A percentile compares a stretch with the other conserved stretches of the same genome.
These are phyloP conservation scores for Mucor velutinosus DNA, from an alignment of 371 early-diverging fungal species.

Conservation along the genomic window DNA sequence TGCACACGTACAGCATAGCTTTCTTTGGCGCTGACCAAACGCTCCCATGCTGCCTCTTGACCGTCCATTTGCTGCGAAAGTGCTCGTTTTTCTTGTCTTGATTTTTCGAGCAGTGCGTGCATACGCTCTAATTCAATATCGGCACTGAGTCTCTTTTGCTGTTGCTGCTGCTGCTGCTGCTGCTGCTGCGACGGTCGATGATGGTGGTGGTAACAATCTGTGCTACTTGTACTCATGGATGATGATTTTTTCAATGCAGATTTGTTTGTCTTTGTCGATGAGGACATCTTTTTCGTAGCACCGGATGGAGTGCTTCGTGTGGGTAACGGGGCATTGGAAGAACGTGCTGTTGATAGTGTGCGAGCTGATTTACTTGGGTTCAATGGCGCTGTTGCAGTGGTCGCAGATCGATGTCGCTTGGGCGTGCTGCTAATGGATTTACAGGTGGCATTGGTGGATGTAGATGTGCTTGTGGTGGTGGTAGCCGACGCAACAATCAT, in stretches of 20 bases:
- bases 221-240: background rate
- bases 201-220: background rate
- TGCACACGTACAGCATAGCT: conserved; percentile 42
- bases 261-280: background rate
- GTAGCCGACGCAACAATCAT: conserved; percentile 2
- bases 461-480: background rate
- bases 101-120: conserved; percentile 23
- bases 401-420: conserved; percentile 3
- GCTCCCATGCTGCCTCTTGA: conserved; percentile 44
- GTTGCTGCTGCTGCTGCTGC: background rate
- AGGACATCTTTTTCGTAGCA: background rate
- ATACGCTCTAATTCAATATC: conserved; percentile 12
- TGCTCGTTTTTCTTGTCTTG: conserved; percentile 27
- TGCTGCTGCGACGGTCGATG: background rate
- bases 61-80: conserved; percentile 32
- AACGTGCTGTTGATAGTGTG: background rate
- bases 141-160: background rate
- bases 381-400: background rate
- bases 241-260: conserved; percentile 3
- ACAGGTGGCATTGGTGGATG: background rate
- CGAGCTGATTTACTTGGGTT: conserved; percentile 22
- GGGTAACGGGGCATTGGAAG: background rate
- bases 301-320: conserved; percentile 11
- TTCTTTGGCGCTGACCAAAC: conserved; percentile 40
- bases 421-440: background rate